Evolutionary conservation across 441 rosid species (phyloP).

Genomic region (Geranium incanum): DNA sequence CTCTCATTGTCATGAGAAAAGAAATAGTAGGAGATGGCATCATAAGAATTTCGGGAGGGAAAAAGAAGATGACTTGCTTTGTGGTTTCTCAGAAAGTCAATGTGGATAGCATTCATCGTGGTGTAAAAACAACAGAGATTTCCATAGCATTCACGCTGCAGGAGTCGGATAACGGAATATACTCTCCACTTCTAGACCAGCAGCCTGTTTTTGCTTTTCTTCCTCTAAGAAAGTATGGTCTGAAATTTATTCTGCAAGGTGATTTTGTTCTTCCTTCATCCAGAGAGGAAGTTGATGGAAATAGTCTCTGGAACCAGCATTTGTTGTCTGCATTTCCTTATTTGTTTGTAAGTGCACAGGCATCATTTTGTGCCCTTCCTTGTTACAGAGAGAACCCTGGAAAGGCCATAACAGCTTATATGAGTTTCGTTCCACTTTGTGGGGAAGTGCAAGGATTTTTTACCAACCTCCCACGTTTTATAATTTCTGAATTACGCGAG

Average conservation of each 20-base stretch:
- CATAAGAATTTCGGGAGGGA: conserved; percentile 73
- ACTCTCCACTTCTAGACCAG: conserved; percentile 54
- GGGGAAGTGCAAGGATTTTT: conserved; percentile 98
- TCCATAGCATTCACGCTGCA: conserved; percentile 78
- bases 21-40: conserved; percentile 69
- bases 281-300: conserved; percentile 93
- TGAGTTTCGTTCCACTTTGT: conserved; percentile 85
- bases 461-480: conserved; percentile 70
- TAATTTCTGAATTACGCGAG: conserved; percentile 56
- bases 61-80: conserved; percentile 76
- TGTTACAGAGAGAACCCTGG: conserved; percentile 70
- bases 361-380: conserved; percentile 71
- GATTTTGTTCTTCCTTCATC: conserved; percentile 96
- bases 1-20: conserved; percentile 70
- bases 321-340: conserved; percentile 67
- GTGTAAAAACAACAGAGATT: conserved; percentile 69
- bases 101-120: conserved; percentile 50
- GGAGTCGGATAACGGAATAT: conserved; percentile 51
- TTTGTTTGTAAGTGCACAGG: conserved; percentile 64
- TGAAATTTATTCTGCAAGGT: conserved; percentile 92
- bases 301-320: conserved; percentile 98
- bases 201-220: conserved; percentile 97
- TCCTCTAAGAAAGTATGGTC: conserved; percentile 96
- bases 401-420: conserved; percentile 70
- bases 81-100: conserved; percentile 73